Evolutionary conservation across 495 filamentous ascomycete genomes (phyloP), one percentile per base, ranked within the genome.

Genomic region (Trichoderma erinaceum): DNA sequence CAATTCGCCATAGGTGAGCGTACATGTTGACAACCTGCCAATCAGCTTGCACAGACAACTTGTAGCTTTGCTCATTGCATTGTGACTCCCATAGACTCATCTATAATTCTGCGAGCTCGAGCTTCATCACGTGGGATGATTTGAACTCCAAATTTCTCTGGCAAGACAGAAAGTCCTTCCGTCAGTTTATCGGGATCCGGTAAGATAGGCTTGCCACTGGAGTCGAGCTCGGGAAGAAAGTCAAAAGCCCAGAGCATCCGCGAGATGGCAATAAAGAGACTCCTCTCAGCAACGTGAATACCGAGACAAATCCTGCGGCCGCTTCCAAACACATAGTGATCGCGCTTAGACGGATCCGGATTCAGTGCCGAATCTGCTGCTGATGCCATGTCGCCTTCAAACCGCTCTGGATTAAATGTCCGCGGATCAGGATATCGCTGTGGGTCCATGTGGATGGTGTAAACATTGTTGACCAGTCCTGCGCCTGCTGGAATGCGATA

Each of bases 301-400:
- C 86, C 87, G 0, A 83, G 81, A 67, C 87, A 89, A 8, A 85
- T 76, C 0, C 86, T 77, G 3, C 86, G 78, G 0, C 87, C 87
- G 46, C 78, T 81, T 3, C 86, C 86, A 68, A 76, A 79, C 3
- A 78, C 81, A 69, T 78, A 86, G 16, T 85, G 83, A 72, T 86
- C 85, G 23, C 78, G 74, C 67, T 75, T 75, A 32, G 74, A 67
- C 23, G 69, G 73, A 46, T 82, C 74, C 6, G 69, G 67, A 3
- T 52, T 58, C 4, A 70, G 70, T 2, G 73, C 74, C 41, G 70
- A 69, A 44, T 78, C 76, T 2, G 48, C 74, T 69, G 65, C 80
- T 72, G 66, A 78, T 73, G 68, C 77, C 70, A 68, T 76, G 71
- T 67, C 71, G 68, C 71, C 66, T 46, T 72, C 67, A 73, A 70